Evolutionary conservation across 192 early-diverging fungal genomes (phyloP), one percentile per base, ranked within the genome.

Genomic region (Coemansia sp.): DNA sequence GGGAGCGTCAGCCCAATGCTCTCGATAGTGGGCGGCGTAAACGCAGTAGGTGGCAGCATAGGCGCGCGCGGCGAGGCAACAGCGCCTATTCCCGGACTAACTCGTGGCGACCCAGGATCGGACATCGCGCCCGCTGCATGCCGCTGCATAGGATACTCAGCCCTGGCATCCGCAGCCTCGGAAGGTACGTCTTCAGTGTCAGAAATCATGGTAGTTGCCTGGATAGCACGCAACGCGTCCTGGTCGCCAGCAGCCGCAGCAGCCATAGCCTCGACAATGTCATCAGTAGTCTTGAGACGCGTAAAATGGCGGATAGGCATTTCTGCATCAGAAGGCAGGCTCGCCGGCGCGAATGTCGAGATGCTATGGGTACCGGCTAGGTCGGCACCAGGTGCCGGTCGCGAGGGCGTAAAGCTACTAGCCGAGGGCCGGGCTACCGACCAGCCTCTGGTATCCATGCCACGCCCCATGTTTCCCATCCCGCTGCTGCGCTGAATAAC

Each of bases 241-340:
- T 74, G 71, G 62, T 80, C 72, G 34, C 77, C 72, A 18, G 71
- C 71, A n/a, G 72, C 77, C 8, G 77, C 77, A 0, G 77, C 72
- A 16, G 65, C 65, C 77, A 80, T 74, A 3, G 77, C 72, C 14
- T 69, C 77, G 0, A 69, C 72, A 51, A 74, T 66, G 9, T 80
- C 77, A 4, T 72, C 71, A 0, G 77, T 74, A 2, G 77, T 74
- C 59, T 65, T 67, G 3, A 80, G 63, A 0, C 63, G 71, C 14
- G 61, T 42, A 21, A 65, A 74, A 39, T 63, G 63, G 43, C 60
- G 71, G 34, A 59, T 11, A 3, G 71, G 50, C 55, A 45, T 43
- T 9, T 53, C 40, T 9, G 36, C 20, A 3, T 56, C 62, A 9
- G 48, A 35, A 1, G 60, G 28, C 37, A 63, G 16, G 18, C 67